Conservation (phyloP, 2,329 filamentous ascomycete genomes). For the Scopulariopsis brevicaulis region DNA sequence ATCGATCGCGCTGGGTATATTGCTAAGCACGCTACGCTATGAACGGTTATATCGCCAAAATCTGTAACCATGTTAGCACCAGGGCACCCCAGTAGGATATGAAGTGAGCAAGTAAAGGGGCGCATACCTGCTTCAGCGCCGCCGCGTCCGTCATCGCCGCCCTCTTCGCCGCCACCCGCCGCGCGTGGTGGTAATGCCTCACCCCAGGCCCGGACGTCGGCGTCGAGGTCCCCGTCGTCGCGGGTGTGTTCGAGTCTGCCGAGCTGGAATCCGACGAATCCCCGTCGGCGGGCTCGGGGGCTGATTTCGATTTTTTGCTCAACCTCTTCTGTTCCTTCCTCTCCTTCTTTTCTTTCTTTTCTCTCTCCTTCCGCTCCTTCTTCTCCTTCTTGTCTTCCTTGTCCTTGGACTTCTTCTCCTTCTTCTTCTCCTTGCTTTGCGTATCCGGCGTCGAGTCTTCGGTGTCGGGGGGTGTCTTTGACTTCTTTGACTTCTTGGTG, state of each 20-base stretch:
- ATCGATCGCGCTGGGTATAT: neutral
- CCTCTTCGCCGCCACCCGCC: conserved; percentile 1
- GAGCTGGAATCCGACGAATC: neutral
- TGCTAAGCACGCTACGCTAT: neutral
- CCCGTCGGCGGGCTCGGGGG: neutral
- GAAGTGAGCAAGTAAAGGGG: neutral
- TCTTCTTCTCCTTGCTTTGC: conserved; percentile 2
- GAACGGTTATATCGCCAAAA: neutral
- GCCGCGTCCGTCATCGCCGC: conserved; percentile 1
- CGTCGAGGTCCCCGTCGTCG: neutral
- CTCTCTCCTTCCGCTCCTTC: conserved; percentile 5
- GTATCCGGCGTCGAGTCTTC: conserved; percentile 3
- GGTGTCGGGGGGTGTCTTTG: neutral
- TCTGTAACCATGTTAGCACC: neutral
- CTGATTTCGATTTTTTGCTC: neutral
- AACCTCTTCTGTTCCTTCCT: neutral
- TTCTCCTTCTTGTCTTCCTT: conserved; percentile 2
- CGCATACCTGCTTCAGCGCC: conserved; percentile 3
- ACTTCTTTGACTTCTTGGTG: conserved; percentile 1
- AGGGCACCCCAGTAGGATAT: neutral
- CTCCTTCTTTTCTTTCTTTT: neutral
- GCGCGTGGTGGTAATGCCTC: conserved; percentile 1
- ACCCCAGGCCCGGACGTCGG: neutral
- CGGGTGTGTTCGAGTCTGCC: neutral
- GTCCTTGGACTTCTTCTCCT: neutral